Conservation (phyloP, 805 yeast genomes). For the Nakazawaea populi region DNA sequence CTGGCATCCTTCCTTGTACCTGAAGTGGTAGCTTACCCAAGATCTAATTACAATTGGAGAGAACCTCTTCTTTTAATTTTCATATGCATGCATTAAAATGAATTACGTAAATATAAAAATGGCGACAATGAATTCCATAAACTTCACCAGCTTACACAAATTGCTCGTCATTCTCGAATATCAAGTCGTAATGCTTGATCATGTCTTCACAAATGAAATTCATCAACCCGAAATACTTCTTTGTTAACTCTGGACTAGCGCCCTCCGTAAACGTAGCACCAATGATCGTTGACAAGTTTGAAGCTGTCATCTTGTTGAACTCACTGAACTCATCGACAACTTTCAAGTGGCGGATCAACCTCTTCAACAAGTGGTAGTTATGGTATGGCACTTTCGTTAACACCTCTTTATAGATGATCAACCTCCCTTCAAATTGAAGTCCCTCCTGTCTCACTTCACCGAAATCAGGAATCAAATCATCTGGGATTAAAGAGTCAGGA, state of each 20-base stretch:
- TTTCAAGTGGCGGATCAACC: conserved; percentile 64
- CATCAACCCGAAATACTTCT: conserved; percentile 48
- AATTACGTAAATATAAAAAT: too few species aligned
- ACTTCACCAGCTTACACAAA: not conserved
- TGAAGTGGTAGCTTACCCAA: too few species aligned
- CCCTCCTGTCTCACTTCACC: conserved; percentile 26
- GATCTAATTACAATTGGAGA: not conserved
- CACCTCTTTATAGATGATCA: conserved; percentile 18
- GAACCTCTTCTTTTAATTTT: not conserved
- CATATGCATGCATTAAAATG: not conserved
- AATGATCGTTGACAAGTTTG: conserved; percentile 86
- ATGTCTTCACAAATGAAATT: conserved; percentile 46
- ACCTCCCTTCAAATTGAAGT: conserved; percentile 14
- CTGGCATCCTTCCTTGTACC: too few species aligned
- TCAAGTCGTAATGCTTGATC: conserved; percentile 34
- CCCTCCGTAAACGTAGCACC: conserved; percentile 59
- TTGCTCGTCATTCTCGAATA: conserved; percentile 21
- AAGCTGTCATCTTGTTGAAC: conserved; percentile 79
- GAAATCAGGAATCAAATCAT: conserved; percentile 56
- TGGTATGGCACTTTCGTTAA: conserved; percentile 46
- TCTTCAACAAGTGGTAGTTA: conserved; percentile 63
- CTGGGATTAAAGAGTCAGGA: conserved; percentile 78
- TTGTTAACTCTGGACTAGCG: conserved; percentile 38
- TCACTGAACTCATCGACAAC: conserved; percentile 62
- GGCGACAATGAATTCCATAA: too few species aligned